phyloP scores from a whole-genome alignment of 108 stramenopile genomes.

The Conticribra guillardii region DNA sequence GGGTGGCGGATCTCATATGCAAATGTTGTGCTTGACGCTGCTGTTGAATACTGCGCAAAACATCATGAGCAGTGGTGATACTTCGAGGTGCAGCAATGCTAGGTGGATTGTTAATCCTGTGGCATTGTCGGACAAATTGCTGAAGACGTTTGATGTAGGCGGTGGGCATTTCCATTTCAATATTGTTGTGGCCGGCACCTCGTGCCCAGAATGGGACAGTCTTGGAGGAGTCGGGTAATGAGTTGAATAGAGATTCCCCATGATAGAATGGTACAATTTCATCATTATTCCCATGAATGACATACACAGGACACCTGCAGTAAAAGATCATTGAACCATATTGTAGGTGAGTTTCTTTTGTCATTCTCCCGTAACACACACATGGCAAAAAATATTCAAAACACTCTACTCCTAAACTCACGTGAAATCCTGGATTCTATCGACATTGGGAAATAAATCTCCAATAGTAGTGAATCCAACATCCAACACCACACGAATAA shows the following conservation, averaged over 20 bases:
- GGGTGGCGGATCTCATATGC: too few species aligned
- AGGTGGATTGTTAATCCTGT: conserved; percentile 31
- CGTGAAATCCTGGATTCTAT: conserved; percentile 54
- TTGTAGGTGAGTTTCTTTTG: background rate
- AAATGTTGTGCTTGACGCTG: background rate
- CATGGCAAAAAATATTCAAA: too few species aligned
- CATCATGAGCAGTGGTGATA: background rate
- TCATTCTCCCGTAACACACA: too few species aligned
- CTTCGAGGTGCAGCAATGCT: background rate
- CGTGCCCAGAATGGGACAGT: conserved; percentile 80
- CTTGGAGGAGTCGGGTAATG: conserved; percentile 56
- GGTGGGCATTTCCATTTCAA: conserved; percentile 54
- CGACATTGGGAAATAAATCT: conserved; percentile 84
- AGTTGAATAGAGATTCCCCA: conserved; percentile 62
- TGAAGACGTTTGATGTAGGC: conserved; percentile 49
- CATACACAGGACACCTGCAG: conserved; percentile 65
- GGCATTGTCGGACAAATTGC: conserved; percentile 51
- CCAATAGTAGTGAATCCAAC: conserved; percentile 80
- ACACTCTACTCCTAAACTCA: too few species aligned
- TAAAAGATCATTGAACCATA: background rate
- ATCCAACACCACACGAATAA: conserved; percentile 79
- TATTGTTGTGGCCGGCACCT: conserved; percentile 71
- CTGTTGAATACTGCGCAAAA: background rate
- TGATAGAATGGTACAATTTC: conserved; percentile 84
- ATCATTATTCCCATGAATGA: conserved; percentile 78